Conservation (phyloP, 1,284 basidiomycete species). For the Polyporus tsugae region DNA sequence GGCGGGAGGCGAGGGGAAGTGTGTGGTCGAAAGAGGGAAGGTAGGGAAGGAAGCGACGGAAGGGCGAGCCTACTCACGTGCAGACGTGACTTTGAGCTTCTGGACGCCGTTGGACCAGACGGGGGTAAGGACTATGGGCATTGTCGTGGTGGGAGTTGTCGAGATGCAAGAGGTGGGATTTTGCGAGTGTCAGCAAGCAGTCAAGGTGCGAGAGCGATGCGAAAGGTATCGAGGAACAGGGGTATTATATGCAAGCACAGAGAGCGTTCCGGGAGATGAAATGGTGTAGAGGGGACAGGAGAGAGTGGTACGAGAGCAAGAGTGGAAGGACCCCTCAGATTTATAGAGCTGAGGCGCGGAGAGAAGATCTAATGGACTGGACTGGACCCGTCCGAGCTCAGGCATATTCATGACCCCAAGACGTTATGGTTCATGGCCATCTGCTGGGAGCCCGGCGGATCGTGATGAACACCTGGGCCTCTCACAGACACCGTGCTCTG, state of each 20-base stretch:
- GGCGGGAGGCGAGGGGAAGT: background rate
- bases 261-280: slow-evolving; percentile 5
- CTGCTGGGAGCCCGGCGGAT: slow-evolving; percentile 2
- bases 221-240: slow-evolving; percentile 18
- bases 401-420: background rate
- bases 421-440: background rate
- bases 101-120: slow-evolving; percentile 74
- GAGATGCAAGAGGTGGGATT: background rate
- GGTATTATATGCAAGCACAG: slow-evolving; percentile 29
- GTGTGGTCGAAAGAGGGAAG: slow-evolving; percentile 19
- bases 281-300: slow-evolving; percentile 9
- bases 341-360: slow-evolving; percentile 21
- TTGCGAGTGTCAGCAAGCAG: slow-evolving; percentile 15
- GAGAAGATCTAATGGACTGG: slow-evolving; percentile 2
- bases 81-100: slow-evolving; percentile 67
- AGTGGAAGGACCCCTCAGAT: slow-evolving; percentile 9
- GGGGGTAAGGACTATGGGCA: slow-evolving; percentile 75
- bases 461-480: slow-evolving; percentile 3
- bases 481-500: slow-evolving; percentile 8
- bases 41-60: slow-evolving; percentile 17
- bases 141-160: slow-evolving; percentile 35
- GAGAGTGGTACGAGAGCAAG: slow-evolving; percentile 23
- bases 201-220: slow-evolving; percentile 10
- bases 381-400: background rate
- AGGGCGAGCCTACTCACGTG: slow-evolving; percentile 52